These are phyloP conservation scores for Agaricus bisporus DNA, from an alignment of 768 basidiomycete species.

Conservation along the genomic window DNA sequence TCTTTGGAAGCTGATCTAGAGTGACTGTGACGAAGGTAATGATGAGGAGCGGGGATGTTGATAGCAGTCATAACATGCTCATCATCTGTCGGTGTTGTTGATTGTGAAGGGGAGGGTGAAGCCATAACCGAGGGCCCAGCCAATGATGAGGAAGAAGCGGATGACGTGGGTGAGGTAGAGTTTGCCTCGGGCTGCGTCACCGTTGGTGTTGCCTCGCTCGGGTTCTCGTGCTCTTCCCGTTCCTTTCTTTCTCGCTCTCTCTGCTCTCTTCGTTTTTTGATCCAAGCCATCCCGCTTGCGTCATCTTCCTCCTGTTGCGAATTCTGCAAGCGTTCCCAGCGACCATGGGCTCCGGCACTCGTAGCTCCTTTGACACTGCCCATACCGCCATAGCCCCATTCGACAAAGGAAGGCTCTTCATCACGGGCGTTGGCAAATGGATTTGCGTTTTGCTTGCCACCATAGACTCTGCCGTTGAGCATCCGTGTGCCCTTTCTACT, in stretches of 20 bases:
- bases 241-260: conserved; percentile 37
- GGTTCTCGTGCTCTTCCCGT: conserved; percentile 14
- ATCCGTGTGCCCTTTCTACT: conserved; percentile 48
- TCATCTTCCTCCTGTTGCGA: conserved; percentile 54
- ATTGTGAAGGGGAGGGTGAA: not conserved
- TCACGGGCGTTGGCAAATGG: conserved; percentile 60
- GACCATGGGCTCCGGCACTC: conserved; percentile 28
- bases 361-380: conserved; percentile 47
- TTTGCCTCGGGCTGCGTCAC: not conserved
- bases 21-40: conserved; percentile 21
- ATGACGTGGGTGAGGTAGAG: not conserved
- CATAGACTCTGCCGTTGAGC: conserved; percentile 86
- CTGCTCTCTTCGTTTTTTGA: conserved; percentile 54
- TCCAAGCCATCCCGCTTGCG: conserved; percentile 85
- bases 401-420: conserved; percentile 80
- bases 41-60: conserved; percentile 26
- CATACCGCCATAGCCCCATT: conserved; percentile 91
- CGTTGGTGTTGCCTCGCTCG: conserved; percentile 8
- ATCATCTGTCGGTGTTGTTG: conserved; percentile 11
- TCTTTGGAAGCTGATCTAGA: conserved; percentile 1
- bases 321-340: conserved; percentile 20
- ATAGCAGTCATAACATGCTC: conserved; percentile 28
- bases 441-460: conserved; percentile 42
- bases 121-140: not conserved
- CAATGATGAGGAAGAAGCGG: not conserved